phyloP scores from a whole-genome alignment of 1,139 yeast genomes.

The Yamadazyma epiphylla region DNA sequence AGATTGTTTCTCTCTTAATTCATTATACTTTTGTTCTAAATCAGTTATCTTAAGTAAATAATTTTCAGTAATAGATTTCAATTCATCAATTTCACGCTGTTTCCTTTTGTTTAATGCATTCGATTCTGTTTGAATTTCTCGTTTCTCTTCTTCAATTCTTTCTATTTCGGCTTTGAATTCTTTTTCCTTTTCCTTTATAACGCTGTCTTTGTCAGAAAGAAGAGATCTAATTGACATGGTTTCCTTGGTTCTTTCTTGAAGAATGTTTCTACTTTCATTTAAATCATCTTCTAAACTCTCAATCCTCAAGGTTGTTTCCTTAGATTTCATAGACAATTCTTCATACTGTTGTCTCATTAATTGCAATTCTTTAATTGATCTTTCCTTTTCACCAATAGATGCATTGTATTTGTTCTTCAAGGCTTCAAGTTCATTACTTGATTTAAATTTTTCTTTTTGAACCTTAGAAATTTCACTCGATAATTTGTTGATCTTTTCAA shows the following conservation, averaged over 20 bases:
- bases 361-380: conserved; percentile 54
- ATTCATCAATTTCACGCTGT: conserved; percentile 48
- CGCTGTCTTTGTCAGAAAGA: conserved; percentile 64
- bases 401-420: conserved; percentile 50
- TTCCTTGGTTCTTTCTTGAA: conserved; percentile 81
- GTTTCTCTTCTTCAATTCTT: conserved; percentile 52
- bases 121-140: conserved; percentile 51
- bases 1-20: conserved; percentile 9
- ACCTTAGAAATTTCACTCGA: conserved; percentile 32
- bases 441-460: conserved; percentile 49
- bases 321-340: conserved; percentile 64
- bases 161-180: conserved; percentile 27
- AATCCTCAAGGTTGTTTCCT: conserved; percentile 57
- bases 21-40: conserved; percentile 42
- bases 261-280: conserved; percentile 62
- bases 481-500: conserved; percentile 32
- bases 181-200: conserved; percentile 41
- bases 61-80: conserved; percentile 26
- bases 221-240: conserved; percentile 68
- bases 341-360: conserved; percentile 69
- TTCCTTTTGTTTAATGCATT: conserved; percentile 47
- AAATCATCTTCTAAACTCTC: conserved; percentile 80
- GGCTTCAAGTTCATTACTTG: conserved; percentile 48
- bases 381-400: conserved; percentile 41
- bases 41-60: conserved; percentile 25